Evolutionary conservation across 1,284 basidiomycete species (phyloP), one percentile per base, ranked within the genome.

Genomic region (Porodaedalea pini): DNA sequence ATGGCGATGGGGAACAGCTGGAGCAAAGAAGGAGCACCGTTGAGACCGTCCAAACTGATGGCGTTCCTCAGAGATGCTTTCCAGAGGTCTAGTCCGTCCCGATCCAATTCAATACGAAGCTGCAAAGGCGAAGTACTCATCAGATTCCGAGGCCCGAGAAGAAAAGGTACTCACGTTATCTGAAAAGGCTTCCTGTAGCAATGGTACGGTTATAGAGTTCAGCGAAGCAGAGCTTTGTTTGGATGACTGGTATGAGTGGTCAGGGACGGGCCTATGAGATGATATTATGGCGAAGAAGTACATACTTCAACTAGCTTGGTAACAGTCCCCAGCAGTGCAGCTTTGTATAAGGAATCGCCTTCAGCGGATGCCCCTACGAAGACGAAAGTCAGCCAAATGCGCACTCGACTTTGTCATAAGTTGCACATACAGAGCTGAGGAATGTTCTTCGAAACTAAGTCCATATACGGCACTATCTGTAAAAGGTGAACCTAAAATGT

Each of bases 311-410:
- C 77, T 13, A 95, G 73, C 63, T 85, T 88, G 19, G 83, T 86
- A 43, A 92, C 80, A 4, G 89, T 84, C 4, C 78, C 80, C 2
- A 95, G 75, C 3, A 95, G 72, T 2, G 84, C 84, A 1, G 77
- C 78, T 68, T 93, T 94, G 75, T 93, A 89, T 19, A 92, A 69
- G 79, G 83, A 90, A 61, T 94, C 88, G 10, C 85, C 83, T 23
- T 82, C 86, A 4, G 85, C 82, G 51, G 76, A 71, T 21, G 74
- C 75, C 89, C 88, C 88, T 88, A 60, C 25, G 51, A 41, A 27
- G 13, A 17, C 7, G 5, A 15, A 13, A 13, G 13, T 41, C 25
- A 32, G 13, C 15, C 36, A 11, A 17, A 10, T 25, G 32, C 27
- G 17, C n/a, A 32, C 3, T 31, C 8, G 2, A 51, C 17, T 23